Evolutionary conservation across 352 stramenopile species (phyloP), one percentile per base, ranked within the genome.

Genomic region (Globisporangium orthogonon): DNA sequence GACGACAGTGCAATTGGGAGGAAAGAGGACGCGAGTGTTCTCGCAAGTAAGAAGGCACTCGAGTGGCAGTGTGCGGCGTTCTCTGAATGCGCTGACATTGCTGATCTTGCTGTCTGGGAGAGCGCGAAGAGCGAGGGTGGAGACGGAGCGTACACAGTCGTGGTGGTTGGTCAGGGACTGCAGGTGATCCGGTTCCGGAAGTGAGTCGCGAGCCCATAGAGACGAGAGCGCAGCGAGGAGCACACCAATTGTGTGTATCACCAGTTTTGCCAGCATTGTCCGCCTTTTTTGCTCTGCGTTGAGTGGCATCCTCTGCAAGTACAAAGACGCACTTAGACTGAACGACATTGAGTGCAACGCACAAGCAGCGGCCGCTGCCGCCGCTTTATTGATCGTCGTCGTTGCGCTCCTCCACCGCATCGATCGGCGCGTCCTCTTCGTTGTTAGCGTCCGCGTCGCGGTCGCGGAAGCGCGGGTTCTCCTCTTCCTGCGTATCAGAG

Each of bases 51-150:
- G 35, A 60, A 41, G 29, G 33, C 50, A 1, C 63, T 91, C 14
- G 56, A 75, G 31, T 91, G 82, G 78, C 70, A 74, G 62, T 66
- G 69, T 54, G 76, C 75, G 10, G 73, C 66, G 28, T 87, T 94
- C 57, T 86, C 78, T 0, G 86, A 95, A 50, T 91, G 79, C 35
- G 86, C 86, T 17, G 86, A 95, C 45, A 91, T 95, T 51, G 79
- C 86, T 15, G 72, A 83, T 50, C 39, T 95, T 4, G 69, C 70
- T 0, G 63, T 91, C 48, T 69, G 63, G 18, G 40, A 46, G 4
- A 37, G 52, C 17, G 33, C 6, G 33, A 9, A 37, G 33, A 37
- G 33, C 23, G 23, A 23, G 23, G 23, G 23, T 23, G 37, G 17
- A 7, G 50, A 52, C 37, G 56, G 68, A 30, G 58, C 71, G 4